Evolutionary conservation across 2,329 filamentous ascomycete genomes (phyloP), one percentile per base, ranked within the genome.

Genomic region (Ascochyta pisi): DNA sequence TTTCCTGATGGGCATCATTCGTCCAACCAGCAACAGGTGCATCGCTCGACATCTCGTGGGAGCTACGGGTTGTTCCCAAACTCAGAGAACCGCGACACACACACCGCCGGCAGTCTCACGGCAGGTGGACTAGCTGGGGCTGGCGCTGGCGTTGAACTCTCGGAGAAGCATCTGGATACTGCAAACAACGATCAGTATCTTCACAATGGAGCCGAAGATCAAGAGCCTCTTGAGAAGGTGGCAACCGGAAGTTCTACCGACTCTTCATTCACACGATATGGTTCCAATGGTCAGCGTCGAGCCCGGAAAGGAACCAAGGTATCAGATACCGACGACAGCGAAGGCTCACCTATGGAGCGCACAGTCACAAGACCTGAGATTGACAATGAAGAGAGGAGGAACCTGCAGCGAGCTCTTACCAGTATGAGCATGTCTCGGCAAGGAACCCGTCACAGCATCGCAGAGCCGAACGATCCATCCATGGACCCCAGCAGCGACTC

Each of bases 401-500:
- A 73, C 19, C 65, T 74, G 8, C 57, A 62, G 27, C 61, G 67
- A 26, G 64, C 69, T 34, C 66, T 67, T 15, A 58, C 55, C 7
- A 54, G 53, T 50, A 58, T 67, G 19, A 58, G 61, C 16, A 57
- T 66, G n/a, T 72, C 70, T 3, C 61, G 65, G 26, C 57, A 59
- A 29, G 57, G 60, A n/a, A 52, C 55, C 3, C 63, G 56, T 16
- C 65, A 67, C 10, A 70, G 61, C 41, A 62, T 73, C 23, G 68
- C 66, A 19, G 51, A 60, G 15, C 62, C 65, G 4, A 78, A 73
- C 3, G 80, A 85, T 62, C 77, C 82, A 2, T 73, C 77, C 0
- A 73, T 86, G n/a, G 82, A 86, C 62, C 84, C 84, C 0, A 74
- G 66, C 7, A 81, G 75, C 31, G 76, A 79, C 1, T 70, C 79